A percentile compares a stretch with the other conserved stretches of the same genome.
Conservation (phyloP, 2,329 filamentous ascomycete species). For the Sporothrix euskadiensis region DNA sequence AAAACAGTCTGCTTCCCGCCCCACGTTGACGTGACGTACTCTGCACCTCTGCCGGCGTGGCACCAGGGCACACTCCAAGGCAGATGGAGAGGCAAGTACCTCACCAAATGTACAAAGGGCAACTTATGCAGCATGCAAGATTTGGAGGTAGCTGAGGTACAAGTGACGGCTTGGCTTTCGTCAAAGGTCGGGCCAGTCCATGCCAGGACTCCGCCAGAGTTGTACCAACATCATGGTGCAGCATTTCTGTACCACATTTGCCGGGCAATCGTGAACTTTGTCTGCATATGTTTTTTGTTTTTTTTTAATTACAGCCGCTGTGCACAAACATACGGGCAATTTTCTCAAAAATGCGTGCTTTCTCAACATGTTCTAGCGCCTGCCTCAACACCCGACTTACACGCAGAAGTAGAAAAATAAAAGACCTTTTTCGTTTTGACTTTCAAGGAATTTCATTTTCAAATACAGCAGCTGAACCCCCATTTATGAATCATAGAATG, state of each 20-base stretch:
- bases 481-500: too few species aligned
- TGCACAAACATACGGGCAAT: too few species aligned
- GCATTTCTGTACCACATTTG: background rate
- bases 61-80: conserved; percentile 9
- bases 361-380: too few species aligned
- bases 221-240: background rate
- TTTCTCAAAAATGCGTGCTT: too few species aligned
- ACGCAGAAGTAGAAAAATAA: background rate
- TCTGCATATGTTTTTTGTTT: too few species aligned
- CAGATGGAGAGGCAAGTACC: background rate
- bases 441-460: background rate
- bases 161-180: background rate
- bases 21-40: background rate
- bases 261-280: background rate
- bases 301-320: too few species aligned
- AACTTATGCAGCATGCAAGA: background rate
- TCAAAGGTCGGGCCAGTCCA: too few species aligned
- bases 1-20: background rate
- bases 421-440: background rate
- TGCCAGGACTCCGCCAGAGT: background rate
- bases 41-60: background rate
- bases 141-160: background rate
- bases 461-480: too few species aligned
- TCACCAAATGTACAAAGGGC: background rate
- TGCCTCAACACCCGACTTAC: background rate